Percentiles rank a stretch among this genome's conserved stretches.
phyloP scores from a whole-genome alignment of 1,139 yeast genomes.

The Martiniozyma asiatica region DNA sequence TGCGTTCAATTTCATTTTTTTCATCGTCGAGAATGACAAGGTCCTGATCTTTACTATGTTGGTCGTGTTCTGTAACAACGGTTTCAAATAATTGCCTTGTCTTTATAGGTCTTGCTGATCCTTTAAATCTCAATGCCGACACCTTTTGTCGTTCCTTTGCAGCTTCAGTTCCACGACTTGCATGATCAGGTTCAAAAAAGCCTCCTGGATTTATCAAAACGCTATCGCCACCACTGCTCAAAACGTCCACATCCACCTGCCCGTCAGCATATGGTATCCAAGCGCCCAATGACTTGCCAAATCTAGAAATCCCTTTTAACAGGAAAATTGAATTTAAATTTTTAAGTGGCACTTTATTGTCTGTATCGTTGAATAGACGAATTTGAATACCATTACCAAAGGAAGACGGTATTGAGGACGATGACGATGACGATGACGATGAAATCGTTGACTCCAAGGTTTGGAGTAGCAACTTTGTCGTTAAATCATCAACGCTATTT shows the following conservation, averaged over 20 bases:
- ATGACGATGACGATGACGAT: slow-evolving; percentile 20
- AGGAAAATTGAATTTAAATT: slow-evolving; percentile 44
- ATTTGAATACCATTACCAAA: slow-evolving; percentile 15
- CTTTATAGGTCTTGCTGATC: slow-evolving; percentile 28
- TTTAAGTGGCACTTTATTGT: slow-evolving; percentile 30
- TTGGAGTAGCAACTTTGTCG: slow-evolving; percentile 45
- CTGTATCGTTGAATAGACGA: slow-evolving; percentile 22
- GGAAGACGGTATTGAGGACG: slow-evolving; percentile 9
- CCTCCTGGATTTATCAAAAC: neutral
- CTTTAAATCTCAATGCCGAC: slow-evolving; percentile 49
- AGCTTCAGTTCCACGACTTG: neutral
- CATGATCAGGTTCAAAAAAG: too few relatives aligned
- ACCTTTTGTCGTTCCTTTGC: slow-evolving; percentile 22
- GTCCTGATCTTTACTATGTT: slow-evolving; percentile 15
- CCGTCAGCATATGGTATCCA: slow-evolving; percentile 67
- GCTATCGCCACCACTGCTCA: slow-evolving; percentile 28
- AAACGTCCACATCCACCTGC: slow-evolving; percentile 48
- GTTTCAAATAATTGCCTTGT: slow-evolving; percentile 27
- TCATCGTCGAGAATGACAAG: slow-evolving; percentile 16
- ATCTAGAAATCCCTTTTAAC: slow-evolving; percentile 49
- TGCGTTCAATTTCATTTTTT: neutral
- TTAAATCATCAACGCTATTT: slow-evolving; percentile 28
- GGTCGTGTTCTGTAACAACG: slow-evolving; percentile 7
- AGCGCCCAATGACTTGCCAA: slow-evolving; percentile 46
- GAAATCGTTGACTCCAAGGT: slow-evolving; percentile 43